These are phyloP conservation scores for Mycotypha africana DNA, from an alignment of 371 early-diverging fungal species.

Conservation along the genomic window DNA sequence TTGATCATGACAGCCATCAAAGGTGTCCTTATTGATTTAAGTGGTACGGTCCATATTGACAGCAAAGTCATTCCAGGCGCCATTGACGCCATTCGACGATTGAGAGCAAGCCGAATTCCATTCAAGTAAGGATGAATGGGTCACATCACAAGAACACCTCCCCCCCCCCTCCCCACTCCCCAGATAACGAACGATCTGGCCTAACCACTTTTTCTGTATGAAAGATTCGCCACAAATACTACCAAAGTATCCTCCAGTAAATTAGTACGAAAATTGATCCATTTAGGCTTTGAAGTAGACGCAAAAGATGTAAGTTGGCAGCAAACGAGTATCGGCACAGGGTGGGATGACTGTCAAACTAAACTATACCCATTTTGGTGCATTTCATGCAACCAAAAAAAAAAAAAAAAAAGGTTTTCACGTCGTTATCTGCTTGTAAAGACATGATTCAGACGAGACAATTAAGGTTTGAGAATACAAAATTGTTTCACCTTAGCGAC, in stretches of 20 bases:
- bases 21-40: conserved; percentile 74
- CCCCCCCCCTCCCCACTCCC: no score
- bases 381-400: no score
- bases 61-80: conserved; percentile 64
- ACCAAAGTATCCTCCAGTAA: conserved; percentile 65
- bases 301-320: conserved; percentile 47
- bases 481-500: no score
- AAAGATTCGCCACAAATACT: conserved; percentile 76
- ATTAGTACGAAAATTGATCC: conserved; percentile 48
- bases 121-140: conserved; percentile 22
- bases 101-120: conserved; percentile 56
- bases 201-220: background rate
- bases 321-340: no score
- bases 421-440: conserved; percentile 74
- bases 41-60: conserved; percentile 80
- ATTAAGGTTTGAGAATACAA: conserved; percentile 28
- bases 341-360: background rate
- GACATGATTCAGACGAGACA: conserved; percentile 45
- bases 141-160: no score
- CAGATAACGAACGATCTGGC: background rate
- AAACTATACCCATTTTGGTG: background rate
- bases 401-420: no score
- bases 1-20: conserved; percentile 17
- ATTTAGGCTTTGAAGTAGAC: conserved; percentile 65
- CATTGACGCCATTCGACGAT: conserved; percentile 56